Percentiles rank a stretch among this genome's conserved stretches.
These are phyloP conservation scores for Populus hybrid DNA, from an alignment of 441 rosid genomes.

Conservation along the genomic window DNA sequence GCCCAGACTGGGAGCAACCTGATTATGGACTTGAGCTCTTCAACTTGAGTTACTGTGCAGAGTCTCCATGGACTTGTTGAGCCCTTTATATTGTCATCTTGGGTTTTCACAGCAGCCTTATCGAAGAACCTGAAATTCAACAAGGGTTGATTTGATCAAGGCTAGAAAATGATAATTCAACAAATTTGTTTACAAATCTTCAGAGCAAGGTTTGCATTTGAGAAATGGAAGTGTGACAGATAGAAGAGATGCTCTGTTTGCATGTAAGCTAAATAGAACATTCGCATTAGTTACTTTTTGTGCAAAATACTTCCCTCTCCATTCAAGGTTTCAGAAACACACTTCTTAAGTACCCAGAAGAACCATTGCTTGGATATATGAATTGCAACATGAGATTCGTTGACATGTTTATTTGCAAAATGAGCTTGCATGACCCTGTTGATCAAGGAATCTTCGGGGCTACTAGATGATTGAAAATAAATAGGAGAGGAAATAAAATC, in stretches of 20 bases:
- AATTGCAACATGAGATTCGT: background rate
- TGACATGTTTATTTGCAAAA: background rate
- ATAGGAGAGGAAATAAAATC: background rate
- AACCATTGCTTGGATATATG: background rate
- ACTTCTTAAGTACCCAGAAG: background rate
- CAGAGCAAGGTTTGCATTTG: background rate
- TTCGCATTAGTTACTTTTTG: background rate
- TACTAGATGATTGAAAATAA: background rate
- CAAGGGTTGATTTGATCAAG: background rate
- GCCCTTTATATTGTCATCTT: conserved; percentile 46
- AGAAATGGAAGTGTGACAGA: background rate
- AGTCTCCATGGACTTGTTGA: conserved; percentile 63
- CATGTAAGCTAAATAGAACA: background rate
- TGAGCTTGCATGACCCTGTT: background rate
- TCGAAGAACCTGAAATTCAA: conserved; percentile 64
- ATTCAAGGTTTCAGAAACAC: background rate
- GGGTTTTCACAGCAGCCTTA: conserved; percentile 83
- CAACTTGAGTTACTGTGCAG: conserved; percentile 89
- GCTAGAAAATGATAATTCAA: background rate
- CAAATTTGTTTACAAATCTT: background rate
- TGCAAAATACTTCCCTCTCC: background rate
- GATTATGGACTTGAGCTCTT: conserved; percentile 76
- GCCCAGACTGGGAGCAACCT: conserved; percentile 88
- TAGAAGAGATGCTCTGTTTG: background rate
- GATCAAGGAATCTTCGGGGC: background rate